phyloP scores from a whole-genome alignment of 2,329 filamentous ascomycete genomes.

The Blastomyces percursus region DNA sequence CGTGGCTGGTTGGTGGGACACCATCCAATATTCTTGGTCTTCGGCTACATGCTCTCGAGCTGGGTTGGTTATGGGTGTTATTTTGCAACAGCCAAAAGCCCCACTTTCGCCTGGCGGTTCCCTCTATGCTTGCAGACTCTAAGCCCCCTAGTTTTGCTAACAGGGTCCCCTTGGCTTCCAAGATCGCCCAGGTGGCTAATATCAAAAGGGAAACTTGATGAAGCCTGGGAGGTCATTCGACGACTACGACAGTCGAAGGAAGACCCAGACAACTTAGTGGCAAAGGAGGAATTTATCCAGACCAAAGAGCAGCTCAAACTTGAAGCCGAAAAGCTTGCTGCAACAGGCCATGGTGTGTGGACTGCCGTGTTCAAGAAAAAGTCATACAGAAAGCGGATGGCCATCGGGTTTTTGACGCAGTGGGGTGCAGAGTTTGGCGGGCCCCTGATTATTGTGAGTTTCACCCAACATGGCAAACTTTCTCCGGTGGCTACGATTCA shows the following conservation, averaged over 20 bases:
- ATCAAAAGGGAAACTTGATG: slow-evolving; percentile 35
- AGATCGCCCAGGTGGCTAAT: slow-evolving; percentile 42
- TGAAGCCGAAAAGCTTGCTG: slow-evolving; percentile 33
- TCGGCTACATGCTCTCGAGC: slow-evolving; percentile 37
- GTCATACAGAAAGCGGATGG: slow-evolving; percentile 42
- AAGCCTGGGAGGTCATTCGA: slow-evolving; percentile 36
- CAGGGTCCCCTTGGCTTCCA: slow-evolving; percentile 35
- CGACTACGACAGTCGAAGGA: slow-evolving; percentile 29
- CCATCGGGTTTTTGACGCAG: slow-evolving; percentile 43
- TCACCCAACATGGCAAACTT: neutral
- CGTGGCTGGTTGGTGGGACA: slow-evolving; percentile 39
- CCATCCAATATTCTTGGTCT: slow-evolving; percentile 39
- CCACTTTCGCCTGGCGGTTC: slow-evolving; percentile 38
- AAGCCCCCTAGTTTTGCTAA: slow-evolving; percentile 31
- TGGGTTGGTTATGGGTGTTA: slow-evolving; percentile 40
- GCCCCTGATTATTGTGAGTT: slow-evolving; percentile 40
- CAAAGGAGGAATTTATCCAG: slow-evolving; percentile 40
- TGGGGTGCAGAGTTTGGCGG: slow-evolving; percentile 46
- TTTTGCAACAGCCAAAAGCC: slow-evolving; percentile 27
- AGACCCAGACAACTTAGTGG: slow-evolving; percentile 33
- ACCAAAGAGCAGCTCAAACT: slow-evolving; percentile 37
- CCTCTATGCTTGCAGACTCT: slow-evolving; percentile 35
- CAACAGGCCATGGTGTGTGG: slow-evolving; percentile 34
- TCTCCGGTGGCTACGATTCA: neutral
- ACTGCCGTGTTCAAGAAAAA: slow-evolving; percentile 38